Conservation (phyloP, 345 rosid species). For the Eucalyptus erythrocorys region DNA sequence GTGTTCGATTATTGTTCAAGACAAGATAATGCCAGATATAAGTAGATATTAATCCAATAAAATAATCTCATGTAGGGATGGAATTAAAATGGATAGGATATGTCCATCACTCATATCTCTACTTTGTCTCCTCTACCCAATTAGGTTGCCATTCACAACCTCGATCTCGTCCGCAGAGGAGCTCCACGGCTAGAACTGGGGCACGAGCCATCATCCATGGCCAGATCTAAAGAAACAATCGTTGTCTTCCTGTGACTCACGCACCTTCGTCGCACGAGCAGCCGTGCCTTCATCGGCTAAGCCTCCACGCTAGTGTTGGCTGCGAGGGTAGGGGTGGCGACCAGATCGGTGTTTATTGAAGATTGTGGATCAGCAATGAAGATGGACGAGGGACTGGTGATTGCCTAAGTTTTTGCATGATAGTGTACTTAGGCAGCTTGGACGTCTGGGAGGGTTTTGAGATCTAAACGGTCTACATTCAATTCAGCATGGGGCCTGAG, state of each 20-base stretch:
- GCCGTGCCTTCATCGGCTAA: background rate
- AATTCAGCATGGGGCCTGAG: background rate
- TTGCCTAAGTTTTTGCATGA: background rate
- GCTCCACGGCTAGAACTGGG: background rate
- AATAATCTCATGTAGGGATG: background rate
- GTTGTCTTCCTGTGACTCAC: rapidly evolving
- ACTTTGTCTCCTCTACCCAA: background rate
- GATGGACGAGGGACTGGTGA: background rate
- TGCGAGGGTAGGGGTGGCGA: background rate
- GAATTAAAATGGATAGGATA: background rate
- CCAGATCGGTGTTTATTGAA: background rate
- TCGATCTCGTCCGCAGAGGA: rapidly evolving
- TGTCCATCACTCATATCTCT: background rate
- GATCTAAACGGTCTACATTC: background rate
- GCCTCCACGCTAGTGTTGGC: background rate
- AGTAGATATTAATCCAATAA: background rate
- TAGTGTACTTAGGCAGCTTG: background rate
- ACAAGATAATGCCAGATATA: background rate
- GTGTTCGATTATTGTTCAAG: background rate
- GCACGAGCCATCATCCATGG: background rate
- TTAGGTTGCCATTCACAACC: rapidly evolving
- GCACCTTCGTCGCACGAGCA: background rate
- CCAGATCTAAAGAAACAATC: background rate
- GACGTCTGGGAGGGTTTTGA: background rate
- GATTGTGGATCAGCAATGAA: background rate